Conservation (phyloP, 192 early-diverging fungal genomes). For the Coemansia sp. region DNA sequence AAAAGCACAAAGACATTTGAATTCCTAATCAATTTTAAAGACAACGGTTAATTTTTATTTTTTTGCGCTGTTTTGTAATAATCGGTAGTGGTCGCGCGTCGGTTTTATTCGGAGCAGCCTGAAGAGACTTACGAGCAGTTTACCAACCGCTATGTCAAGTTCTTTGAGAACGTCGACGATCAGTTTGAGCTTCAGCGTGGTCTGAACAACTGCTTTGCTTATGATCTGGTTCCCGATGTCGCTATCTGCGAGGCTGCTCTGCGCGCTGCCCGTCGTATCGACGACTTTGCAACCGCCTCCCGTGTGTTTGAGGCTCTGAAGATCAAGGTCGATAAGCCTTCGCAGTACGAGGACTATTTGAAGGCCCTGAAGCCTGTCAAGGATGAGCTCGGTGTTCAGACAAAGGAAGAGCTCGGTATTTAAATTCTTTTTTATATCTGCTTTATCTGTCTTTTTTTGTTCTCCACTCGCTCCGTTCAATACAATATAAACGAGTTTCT, state of each 20-base stretch:
- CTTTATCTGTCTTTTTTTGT: neutral
- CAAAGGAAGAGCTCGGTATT: conserved; percentile 87
- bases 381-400: conserved; percentile 85
- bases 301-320: conserved; percentile 94
- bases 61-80: too few species aligned
- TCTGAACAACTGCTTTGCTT: conserved; percentile 95
- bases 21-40: conserved; percentile 2
- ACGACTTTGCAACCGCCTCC: conserved; percentile 91
- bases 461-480: neutral
- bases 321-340: conserved; percentile 82
- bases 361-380: conserved; percentile 83
- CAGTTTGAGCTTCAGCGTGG: conserved; percentile 97
- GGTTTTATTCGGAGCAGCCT: conserved; percentile 71
- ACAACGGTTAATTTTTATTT: neutral
- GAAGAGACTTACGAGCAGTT: conserved; percentile 79
- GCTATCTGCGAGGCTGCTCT: conserved; percentile 87
- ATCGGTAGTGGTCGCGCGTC: conserved; percentile 50
- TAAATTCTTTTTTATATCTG: conserved; percentile 57
- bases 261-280: conserved; percentile 87
- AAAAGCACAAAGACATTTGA: neutral
- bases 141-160: conserved; percentile 76
- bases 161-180: conserved; percentile 87
- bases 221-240: conserved; percentile 92
- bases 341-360: conserved; percentile 89
- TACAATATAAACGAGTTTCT: neutral